Evolutionary conservation across 352 stramenopile genomes (phyloP).

Genomic region (Phytopythium oedochilum): DNA sequence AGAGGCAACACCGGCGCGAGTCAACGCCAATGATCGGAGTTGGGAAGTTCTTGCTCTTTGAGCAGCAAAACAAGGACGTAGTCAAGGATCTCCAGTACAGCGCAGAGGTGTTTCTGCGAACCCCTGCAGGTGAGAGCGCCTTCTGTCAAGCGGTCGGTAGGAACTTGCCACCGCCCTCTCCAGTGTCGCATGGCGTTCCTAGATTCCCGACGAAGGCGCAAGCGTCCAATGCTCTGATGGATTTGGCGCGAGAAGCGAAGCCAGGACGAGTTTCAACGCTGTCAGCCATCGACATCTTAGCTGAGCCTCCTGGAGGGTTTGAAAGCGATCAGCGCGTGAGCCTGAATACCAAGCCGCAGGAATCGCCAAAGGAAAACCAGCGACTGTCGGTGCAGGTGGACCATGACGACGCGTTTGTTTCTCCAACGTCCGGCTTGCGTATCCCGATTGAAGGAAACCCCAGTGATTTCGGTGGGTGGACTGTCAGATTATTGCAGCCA

Average conservation of each 20-base stretch:
- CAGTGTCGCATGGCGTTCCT: slow-evolving; percentile 3
- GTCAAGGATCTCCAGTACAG: slow-evolving; percentile 89
- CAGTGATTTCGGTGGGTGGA: slow-evolving; percentile 52
- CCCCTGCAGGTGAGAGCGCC: slow-evolving; percentile 54
- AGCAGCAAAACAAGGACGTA: slow-evolving; percentile 90
- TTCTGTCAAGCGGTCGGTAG: slow-evolving; percentile 72
- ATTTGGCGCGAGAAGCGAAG: slow-evolving; percentile 2
- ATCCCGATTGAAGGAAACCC: slow-evolving; percentile 75
- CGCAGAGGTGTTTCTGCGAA: slow-evolving; percentile 77
- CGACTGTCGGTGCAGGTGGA: slow-evolving; percentile 13
- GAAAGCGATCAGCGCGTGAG: neutral
- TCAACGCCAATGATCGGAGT: slow-evolving; percentile 59
- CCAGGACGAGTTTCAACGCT: neutral
- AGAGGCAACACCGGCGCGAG: slow-evolving; percentile 67
- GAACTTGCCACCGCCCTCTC: slow-evolving; percentile 44
- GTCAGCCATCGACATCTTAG: slow-evolving; percentile 1
- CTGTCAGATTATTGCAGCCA: slow-evolving; percentile 31
- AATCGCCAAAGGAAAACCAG: neutral
- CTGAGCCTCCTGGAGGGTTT: neutral
- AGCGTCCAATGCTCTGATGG: neutral
- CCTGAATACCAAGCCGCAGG: neutral
- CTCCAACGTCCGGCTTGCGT: slow-evolving; percentile 45
- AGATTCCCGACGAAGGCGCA: slow-evolving; percentile 1
- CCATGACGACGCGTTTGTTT: slow-evolving; percentile 34
- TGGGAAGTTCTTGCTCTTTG: slow-evolving; percentile 83